Percentiles rank a stretch among this genome's conserved stretches.
Conservation (phyloP, 2,329 filamentous ascomycete genomes). For the Clonostachys solani region DNA sequence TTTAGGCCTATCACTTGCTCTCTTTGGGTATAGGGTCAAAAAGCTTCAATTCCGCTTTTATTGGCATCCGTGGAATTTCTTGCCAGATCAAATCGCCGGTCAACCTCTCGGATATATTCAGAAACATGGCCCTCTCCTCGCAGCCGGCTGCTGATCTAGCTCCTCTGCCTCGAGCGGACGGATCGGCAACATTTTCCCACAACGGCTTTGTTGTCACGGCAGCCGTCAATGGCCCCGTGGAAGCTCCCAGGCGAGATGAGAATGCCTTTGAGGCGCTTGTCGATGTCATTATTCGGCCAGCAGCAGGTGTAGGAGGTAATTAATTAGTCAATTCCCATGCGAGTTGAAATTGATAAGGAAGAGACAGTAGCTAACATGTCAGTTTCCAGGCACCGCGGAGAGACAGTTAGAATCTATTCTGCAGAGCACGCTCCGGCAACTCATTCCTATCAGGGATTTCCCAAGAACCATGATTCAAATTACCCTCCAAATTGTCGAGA, state of each 20-base stretch:
- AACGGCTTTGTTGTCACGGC: constrained; percentile 78
- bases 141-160: constrained; percentile 50
- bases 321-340: no score
- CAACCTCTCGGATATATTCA: constrained; percentile 1
- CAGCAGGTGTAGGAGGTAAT: constrained; percentile 76
- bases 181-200: constrained; percentile 73
- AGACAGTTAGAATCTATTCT: constrained; percentile 78
- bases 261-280: constrained; percentile 86
- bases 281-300: constrained; percentile 85
- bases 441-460: constrained; percentile 71
- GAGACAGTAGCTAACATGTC: constrained; percentile 8
- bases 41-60: no score
- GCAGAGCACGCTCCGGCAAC: constrained; percentile 66
- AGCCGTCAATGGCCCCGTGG: constrained; percentile 88
- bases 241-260: constrained; percentile 84
- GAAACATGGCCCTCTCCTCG: constrained; percentile 36
- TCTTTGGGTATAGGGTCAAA: no score
- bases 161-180: constrained; percentile 67
- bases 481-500: constrained; percentile 69
- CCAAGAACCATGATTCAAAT: constrained; percentile 77
- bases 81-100: background rate
- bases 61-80: no score
- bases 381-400: constrained; percentile 59
- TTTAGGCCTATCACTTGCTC: no score
- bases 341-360: no score